Evolutionary conservation across 139 green algal genomes (phyloP), one percentile per base, ranked within the genome.

Genomic region (Picochlorum sp.): DNA sequence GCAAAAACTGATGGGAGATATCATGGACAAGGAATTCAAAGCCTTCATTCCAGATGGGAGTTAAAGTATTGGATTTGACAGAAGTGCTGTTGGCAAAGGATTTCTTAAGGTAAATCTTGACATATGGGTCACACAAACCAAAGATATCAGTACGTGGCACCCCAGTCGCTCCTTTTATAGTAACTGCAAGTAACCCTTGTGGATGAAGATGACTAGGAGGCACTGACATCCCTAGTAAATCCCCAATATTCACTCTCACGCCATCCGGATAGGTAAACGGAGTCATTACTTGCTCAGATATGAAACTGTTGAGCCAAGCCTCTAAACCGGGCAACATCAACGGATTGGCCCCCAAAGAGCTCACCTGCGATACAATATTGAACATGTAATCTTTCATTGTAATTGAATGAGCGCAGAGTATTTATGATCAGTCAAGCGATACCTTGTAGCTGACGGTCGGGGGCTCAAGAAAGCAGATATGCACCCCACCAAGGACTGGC

Each of bases 11-110:
- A 35, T 65, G 41, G 20, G 28, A 7, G 1, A 24, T 3, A 30
- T 33, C 36, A 59, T 74, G 59, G 40, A 74, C 67, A 29, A 69
- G 5, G n/a, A 74, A 52, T 20, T 50, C 59, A 40, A 74, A 69
- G 3, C 28, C 33, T 22, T 74, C 67, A n/a, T 65, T 30, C 59
- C 59, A 74, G 3, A 44, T 7, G 3, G 67, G 67, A 39, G 29
- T 22, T 29, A 59, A 26, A 31, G 67, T 74, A 37, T 36, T 30
- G 40, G 25, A 41, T 33, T 50, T 53, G 3, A 64, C 35, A 5
- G 40, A 22, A 5, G 67, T 74, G 12, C 33, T 43, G 18, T 63
- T 55, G 53, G 50, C 31, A 22, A 32, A 25, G 2, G 14, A 16
- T 14, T 61, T 32, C 3, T 39, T 57, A 33, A 67, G 45, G 28